Evolutionary conservation across 139 green algal species (phyloP), one percentile per base, ranked within the genome.

Genomic region (Eudorina sp.): DNA sequence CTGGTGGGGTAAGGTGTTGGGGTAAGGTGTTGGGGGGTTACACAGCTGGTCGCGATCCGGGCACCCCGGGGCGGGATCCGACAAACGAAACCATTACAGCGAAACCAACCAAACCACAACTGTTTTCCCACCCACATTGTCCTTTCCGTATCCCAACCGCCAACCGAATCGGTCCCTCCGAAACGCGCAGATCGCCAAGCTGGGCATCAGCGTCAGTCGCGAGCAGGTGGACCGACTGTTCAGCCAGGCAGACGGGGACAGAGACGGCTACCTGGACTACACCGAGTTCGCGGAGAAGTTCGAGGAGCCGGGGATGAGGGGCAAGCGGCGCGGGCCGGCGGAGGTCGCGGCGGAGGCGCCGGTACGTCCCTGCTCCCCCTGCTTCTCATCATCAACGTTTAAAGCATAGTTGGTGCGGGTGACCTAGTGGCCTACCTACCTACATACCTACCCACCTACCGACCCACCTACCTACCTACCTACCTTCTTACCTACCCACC

Each of bases 281-380:
- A 58, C 55, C n/a, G 84, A 89, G 29, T 89, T 84, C 41, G 60
- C 53, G 41, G 64, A 60, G 25, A 36, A 60, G 13, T 86, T 86
- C 41, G 80, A 86, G 19, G 80, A 77, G 23, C 43, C 53, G 23
- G 78, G 78, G 23, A 31, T 84, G 53, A 2, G 43, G 66, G 46
- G 34, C 66, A 75, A 29, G 6, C 19, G 66, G n/a, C n/a, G n/a
- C n/a, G n/a, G n/a, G n/a, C n/a, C n/a, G n/a, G n/a, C n/a, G n/a
- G n/a, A n/a, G n/a, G n/a, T n/a, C n/a, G 66, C 66, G 46, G 41
- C 41, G 41, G 66, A 75, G 31, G 19, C 66, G 25, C 16, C 46
- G 66, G n/a, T 18, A 19, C 38, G 64, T 46, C 66, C 31, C 46
- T 88, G 64, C n/a, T n/a, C n/a, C n/a, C n/a, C n/a, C n/a, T n/a